Base-by-base conservation (phyloP, 176 grass and related monocot species). In the Rhynchospora pubera region DNA sequence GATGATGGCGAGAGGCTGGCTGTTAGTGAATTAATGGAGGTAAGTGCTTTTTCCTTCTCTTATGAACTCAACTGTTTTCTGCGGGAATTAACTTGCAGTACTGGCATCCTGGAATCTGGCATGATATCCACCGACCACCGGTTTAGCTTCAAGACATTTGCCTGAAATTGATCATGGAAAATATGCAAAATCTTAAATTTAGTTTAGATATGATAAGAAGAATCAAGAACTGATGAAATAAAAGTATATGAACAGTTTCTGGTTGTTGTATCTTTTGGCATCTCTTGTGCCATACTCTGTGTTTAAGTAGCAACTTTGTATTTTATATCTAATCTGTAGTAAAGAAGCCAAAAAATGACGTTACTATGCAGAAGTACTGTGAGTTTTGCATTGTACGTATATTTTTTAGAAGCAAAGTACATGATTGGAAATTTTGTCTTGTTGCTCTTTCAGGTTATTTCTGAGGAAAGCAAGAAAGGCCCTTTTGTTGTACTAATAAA, bases 1-100 rank as follows among this genome's bases (percentile, higher is more conserved):
- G 97, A 99, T 88, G 96, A 95, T 82, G 48, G 88, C 64, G 97
- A 99, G 82, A 99, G 93, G 77, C 79, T 99, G 82, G 97, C 97
- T 71, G 73, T 93, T 34, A 86, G 52, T 50, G 97, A 99, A 78
- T 89, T 99, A 78, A 86, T 93, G 87, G 97, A 99, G 79, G 97
- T 99, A 47, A 42, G 85, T n/a, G 44, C 4, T 23, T 52, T 57
- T 83, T 15, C 6, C 50, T 15, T 26, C 19, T 47, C 48, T 72
- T 56, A 56, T 22, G 30, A 56, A 28, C 23, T 16, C 30, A 56
- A 18, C 13, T 77, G 5, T 55, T 55, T 70, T 32, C 48, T 56
- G 3, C 55, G 18, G 5, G 23, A 32, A 77, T 77, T 28, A 18
- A 55, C 50, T 77, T 77, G 72, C 30, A 14, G 34, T 80, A 80